These are phyloP conservation scores for Paraphoma sp. DNA, from an alignment of 2,329 filamentous ascomycete genomes.

Conservation along the genomic window DNA sequence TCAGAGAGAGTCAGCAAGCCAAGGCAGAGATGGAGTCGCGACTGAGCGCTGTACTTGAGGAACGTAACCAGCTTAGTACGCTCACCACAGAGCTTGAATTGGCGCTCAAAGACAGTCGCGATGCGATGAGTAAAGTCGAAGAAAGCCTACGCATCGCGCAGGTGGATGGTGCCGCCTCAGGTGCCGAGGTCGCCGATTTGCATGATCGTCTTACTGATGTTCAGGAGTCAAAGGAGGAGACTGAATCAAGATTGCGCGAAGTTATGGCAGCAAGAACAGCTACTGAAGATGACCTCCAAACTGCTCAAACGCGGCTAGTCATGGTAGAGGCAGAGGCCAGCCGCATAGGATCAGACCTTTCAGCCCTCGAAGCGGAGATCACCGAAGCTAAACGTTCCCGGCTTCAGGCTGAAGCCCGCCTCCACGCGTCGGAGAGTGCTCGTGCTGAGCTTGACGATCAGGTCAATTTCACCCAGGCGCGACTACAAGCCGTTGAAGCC, in stretches of 20 bases:
- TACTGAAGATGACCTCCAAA: constrained; percentile 8
- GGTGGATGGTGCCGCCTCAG: constrained; percentile 14
- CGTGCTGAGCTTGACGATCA: constrained; percentile 21
- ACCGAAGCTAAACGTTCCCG: constrained; percentile 21
- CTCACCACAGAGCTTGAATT: constrained; percentile 21
- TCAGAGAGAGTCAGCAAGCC: constrained; percentile 5
- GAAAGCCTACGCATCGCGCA: constrained; percentile 10
- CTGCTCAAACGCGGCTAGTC: constrained; percentile 13
- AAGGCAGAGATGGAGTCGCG: constrained; percentile 11
- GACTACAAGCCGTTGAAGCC: constrained; percentile 14
- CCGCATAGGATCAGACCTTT: constrained; percentile 17
- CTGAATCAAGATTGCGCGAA: constrained; percentile 12
- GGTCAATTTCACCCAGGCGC: constrained; percentile 19
- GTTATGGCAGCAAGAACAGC: constrained; percentile 2
- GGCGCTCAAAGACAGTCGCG: constrained; percentile 4
- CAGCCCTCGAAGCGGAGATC: constrained; percentile 23
- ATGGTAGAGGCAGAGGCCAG: constrained; percentile 15
- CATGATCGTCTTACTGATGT: constrained; percentile 9
- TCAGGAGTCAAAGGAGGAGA: constrained; percentile 9
- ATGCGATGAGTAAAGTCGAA: constrained; percentile 14
- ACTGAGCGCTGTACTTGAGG: constrained; percentile 14
- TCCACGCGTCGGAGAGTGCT: constrained; percentile 19
- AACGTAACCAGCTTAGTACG: constrained; percentile 15
- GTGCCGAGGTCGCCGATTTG: constrained; percentile 13
- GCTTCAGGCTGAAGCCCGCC: constrained; percentile 21